Evolutionary conservation across 1,284 basidiomycete species (phyloP).

Genomic region (Crucibulum cyathiforme): DNA sequence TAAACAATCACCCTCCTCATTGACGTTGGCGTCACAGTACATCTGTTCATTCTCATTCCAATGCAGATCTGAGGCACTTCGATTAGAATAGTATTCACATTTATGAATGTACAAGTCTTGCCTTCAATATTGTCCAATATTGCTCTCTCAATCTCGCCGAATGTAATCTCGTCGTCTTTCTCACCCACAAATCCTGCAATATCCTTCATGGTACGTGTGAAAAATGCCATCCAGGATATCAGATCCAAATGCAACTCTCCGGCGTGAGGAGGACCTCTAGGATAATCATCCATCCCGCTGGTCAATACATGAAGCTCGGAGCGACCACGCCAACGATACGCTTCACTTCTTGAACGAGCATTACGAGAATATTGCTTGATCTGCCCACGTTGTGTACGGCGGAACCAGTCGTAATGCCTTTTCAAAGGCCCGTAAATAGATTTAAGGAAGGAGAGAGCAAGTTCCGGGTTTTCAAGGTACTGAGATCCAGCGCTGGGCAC

Average conservation of each 20-base stretch:
- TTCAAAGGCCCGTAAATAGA: conserved; percentile 86
- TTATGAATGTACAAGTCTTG: conserved; percentile 31
- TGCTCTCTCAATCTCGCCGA: conserved; percentile 76
- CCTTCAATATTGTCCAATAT: conserved; percentile 89
- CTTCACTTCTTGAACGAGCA: conserved; percentile 86
- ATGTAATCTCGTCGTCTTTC: conserved; percentile 79
- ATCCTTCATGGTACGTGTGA: conserved; percentile 86
- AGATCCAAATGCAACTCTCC: conserved; percentile 94
- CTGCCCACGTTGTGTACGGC: conserved; percentile 90
- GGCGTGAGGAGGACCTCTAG: conserved; percentile 83
- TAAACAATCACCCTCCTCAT: conserved; percentile 75
- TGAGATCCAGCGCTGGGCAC: conserved; percentile 16
- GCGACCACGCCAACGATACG: conserved; percentile 93
- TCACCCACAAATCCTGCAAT: conserved; percentile 86
- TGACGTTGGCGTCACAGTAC: conserved; percentile 91
- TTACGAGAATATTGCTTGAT: conserved; percentile 88
- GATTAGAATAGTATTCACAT: neutral
- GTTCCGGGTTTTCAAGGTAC: conserved; percentile 62
- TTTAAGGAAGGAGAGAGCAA: conserved; percentile 72
- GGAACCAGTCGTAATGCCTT: conserved; percentile 95
- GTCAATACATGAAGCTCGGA: conserved; percentile 88
- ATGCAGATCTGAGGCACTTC: conserved; percentile 73
- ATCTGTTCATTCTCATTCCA: conserved; percentile 90
- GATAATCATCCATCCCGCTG: conserved; percentile 95
- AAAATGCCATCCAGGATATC: conserved; percentile 95